phyloP scores from a whole-genome alignment of 495 filamentous ascomycete species.

The Aspergillus sparsus region DNA sequence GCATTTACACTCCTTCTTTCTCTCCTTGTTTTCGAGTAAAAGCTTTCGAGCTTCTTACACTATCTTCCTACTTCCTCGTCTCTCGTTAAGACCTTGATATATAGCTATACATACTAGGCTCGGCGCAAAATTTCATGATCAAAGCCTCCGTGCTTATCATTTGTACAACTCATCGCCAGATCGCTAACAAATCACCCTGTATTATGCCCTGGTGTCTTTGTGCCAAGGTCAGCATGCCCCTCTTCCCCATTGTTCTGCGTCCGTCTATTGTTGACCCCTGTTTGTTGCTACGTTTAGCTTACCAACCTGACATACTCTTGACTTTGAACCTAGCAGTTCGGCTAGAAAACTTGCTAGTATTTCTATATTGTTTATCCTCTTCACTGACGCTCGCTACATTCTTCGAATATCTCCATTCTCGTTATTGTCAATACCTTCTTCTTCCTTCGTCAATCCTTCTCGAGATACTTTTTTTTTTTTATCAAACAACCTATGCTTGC shows the following conservation, averaged over 20 bases:
- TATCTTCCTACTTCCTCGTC: slow-evolving; percentile 5
- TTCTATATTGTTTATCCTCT: slow-evolving; percentile 11
- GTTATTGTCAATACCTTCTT: slow-evolving; percentile 7
- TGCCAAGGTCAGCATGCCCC: slow-evolving; percentile 20
- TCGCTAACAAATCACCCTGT: background rate
- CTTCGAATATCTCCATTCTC: background rate
- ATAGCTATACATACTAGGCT: background rate
- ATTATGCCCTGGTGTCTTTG: slow-evolving; percentile 13
- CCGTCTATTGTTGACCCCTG: slow-evolving; percentile 15
- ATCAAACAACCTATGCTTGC: background rate
- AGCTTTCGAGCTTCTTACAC: background rate
- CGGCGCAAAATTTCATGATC: background rate
- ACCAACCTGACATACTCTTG: slow-evolving; percentile 18
- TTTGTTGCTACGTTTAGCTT: slow-evolving; percentile 20
- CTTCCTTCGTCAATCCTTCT: background rate
- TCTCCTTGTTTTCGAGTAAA: background rate
- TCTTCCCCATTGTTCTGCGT: slow-evolving; percentile 6
- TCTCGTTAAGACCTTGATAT: slow-evolving; percentile 13
- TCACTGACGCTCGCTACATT: slow-evolving; percentile 12
- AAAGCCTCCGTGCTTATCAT: background rate
- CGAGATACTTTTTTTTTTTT: background rate
- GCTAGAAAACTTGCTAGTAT: background rate
- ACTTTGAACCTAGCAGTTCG: background rate
- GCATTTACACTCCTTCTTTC: slow-evolving; percentile 4
- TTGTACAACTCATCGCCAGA: slow-evolving; percentile 10